These are phyloP conservation scores for Coniosporium uncinatum DNA, from an alignment of 2,329 filamentous ascomycete species.

Conservation along the genomic window DNA sequence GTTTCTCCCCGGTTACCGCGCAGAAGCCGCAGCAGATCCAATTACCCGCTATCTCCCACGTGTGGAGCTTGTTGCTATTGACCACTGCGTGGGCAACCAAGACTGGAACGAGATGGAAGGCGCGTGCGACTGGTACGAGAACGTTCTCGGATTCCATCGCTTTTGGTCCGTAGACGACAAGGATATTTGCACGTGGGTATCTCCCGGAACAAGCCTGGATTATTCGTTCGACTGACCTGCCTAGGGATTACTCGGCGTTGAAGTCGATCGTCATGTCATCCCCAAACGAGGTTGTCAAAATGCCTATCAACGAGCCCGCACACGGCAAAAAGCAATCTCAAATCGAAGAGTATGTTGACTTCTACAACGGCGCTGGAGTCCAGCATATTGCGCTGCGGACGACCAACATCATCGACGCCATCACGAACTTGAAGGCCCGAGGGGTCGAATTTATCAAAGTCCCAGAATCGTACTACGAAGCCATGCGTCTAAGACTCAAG, in stretches of 20 bases:
- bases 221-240: too few relatives aligned
- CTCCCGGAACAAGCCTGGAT: too few relatives aligned
- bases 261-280: constrained; percentile 89
- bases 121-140: constrained; percentile 71
- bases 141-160: constrained; percentile 85
- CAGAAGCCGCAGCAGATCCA: constrained; percentile 41
- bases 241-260: constrained; percentile 84
- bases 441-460: constrained; percentile 93
- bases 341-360: constrained; percentile 83
- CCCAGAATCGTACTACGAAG: constrained; percentile 78
- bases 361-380: constrained; percentile 85
- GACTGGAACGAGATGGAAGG: constrained; percentile 85
- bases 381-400: constrained; percentile 93
- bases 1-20: constrained; percentile 81
- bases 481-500: constrained; percentile 69
- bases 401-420: constrained; percentile 69
- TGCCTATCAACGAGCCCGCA: constrained; percentile 98
- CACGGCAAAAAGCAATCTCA: constrained; percentile 86
- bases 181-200: constrained; percentile 89
- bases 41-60: constrained; percentile 48
- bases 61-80: constrained; percentile 69
- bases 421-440: constrained; percentile 73
- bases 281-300: constrained; percentile 83
- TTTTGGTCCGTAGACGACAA: constrained; percentile 98
- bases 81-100: constrained; percentile 98